Base-by-base conservation (phyloP, 164 flowering plant species). In the Piper betle region DNA sequence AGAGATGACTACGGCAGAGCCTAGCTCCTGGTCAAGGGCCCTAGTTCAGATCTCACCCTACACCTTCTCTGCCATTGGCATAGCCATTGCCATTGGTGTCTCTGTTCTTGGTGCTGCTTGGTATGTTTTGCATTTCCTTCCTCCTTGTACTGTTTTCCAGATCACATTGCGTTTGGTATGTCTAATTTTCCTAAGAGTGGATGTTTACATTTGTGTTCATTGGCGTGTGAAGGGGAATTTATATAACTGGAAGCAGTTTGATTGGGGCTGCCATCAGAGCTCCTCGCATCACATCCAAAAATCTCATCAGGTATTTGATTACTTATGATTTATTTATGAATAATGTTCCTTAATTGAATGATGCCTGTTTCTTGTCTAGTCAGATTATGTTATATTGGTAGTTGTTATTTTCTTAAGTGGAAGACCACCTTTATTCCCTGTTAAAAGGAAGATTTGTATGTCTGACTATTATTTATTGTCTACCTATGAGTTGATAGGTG, bases 221-320 rank as follows among this genome's bases (percentile, higher is more conserved):
- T 18, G 8, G 43, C 39, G 25, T 52, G 18, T 65, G 50, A 52
- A 92, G 98, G 98, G 98, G 98, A 57, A 89, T 92, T 57, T 92
- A 81, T 62, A 92, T 92, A 5, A 92, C 98, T 3, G 97, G 98
- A 25, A 92, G 98, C 77, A 92, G 98, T 78, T 82, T 92, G 79
- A 92, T 92, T 60, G 98, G 98, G 66, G 98, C 98, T n/a, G 96
- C 98, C 1, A 86, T 92, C 64, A 89, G 87, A 74, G 97, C 97
- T 74, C 98, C 98, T 33, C 85, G 96, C 13, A 92, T 92, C 42
- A 92, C 98, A 61, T 87, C 98, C 40, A 92, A 89, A 76, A 89
- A 92, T 79, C 90, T 92, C 62, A 92, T 92, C 62, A 92, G 98
- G 98, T 62, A 20, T 39, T 37, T 53, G 9, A 2, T 5, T 46